Conservation (phyloP, 2,329 filamentous ascomycete species). For the Aureobasidium subglaciale region DNA sequence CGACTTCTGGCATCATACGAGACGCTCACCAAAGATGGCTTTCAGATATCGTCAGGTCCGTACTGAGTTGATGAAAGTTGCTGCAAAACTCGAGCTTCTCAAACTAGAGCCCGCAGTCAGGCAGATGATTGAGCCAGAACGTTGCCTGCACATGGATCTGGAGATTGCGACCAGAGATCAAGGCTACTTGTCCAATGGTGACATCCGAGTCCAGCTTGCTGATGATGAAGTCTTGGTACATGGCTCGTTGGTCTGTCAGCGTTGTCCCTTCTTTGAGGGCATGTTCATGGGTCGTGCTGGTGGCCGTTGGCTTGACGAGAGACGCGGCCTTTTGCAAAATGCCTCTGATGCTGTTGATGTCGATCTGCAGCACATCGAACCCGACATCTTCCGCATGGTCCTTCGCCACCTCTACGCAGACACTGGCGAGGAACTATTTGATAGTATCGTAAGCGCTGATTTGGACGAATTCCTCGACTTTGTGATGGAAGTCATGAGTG, state of each 20-base stretch:
- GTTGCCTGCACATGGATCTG: conserved; percentile 63
- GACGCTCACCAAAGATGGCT: conserved; percentile 56
- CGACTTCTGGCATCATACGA: conserved; percentile 79
- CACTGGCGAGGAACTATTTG: conserved; percentile 70
- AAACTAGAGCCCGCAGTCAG: conserved; percentile 71
- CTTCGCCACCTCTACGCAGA: conserved; percentile 80
- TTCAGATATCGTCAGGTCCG: conserved; percentile 73
- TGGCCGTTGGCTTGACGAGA: conserved; percentile 73
- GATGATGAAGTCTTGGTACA: conserved; percentile 65
- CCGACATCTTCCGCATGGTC: conserved; percentile 68
- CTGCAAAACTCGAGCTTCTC: conserved; percentile 60
- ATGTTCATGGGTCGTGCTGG: conserved; percentile 82
- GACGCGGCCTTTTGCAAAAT: conserved; percentile 46
- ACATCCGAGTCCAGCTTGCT: conserved; percentile 71
- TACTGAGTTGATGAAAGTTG: conserved; percentile 80
- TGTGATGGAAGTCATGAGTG: conserved; percentile 82
- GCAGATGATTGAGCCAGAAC: conserved; percentile 60
- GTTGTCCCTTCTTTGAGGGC: conserved; percentile 88
- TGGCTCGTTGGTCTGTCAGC: conserved; percentile 68
- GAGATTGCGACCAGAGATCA: conserved; percentile 60
- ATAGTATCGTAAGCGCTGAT: conserved; percentile 61
- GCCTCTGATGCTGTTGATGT: conserved; percentile 54
- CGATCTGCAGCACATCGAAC: conserved; percentile 74
- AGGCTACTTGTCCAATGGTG: conserved; percentile 69
- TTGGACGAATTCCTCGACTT: conserved; percentile 81